Conservation (phyloP, 208 protist species). For the Leishmania gerbilli region DNA sequence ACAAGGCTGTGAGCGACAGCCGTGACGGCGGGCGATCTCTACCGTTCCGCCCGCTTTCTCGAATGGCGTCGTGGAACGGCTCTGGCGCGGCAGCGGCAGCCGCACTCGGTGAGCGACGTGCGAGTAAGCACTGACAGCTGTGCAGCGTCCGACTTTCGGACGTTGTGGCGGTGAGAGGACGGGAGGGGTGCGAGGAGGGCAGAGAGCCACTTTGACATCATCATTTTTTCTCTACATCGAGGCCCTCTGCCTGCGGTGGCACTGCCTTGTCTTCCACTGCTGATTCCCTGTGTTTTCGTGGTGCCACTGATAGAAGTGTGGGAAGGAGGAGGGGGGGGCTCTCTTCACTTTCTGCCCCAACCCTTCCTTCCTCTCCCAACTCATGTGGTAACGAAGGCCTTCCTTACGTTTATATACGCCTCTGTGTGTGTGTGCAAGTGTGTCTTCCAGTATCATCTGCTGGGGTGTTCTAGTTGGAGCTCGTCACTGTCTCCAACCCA, state of each 20-base stretch:
- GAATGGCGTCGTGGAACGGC: constrained; percentile 1
- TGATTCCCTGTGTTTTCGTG: not conserved
- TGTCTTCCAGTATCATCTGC: not conserved
- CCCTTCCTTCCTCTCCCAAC: not conserved
- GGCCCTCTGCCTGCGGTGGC: not conserved
- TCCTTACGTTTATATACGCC: not conserved
- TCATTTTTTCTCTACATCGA: too few species aligned
- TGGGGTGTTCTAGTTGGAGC: not conserved
- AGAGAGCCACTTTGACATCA: not conserved
- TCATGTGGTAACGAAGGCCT: not conserved
- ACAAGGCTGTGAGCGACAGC: constrained; percentile 2
- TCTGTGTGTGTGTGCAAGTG: not conserved
- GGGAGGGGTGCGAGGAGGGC: not conserved
- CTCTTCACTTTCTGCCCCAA: not conserved
- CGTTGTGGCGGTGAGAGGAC: not conserved
- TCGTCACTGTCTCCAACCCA: not conserved
- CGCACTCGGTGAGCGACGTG: not conserved
- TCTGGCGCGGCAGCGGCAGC: not conserved
- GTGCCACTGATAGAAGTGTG: not conserved
- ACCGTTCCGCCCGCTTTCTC: not conserved
- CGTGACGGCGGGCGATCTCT: not conserved
- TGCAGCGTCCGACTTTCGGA: not conserved
- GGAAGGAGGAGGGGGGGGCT: not conserved
- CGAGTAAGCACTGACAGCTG: not conserved
- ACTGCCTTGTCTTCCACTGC: not conserved